Evolutionary conservation across 2,329 filamentous ascomycete species (phyloP), one percentile per base, ranked within the genome.

Genomic region (Penicillium palitans): DNA sequence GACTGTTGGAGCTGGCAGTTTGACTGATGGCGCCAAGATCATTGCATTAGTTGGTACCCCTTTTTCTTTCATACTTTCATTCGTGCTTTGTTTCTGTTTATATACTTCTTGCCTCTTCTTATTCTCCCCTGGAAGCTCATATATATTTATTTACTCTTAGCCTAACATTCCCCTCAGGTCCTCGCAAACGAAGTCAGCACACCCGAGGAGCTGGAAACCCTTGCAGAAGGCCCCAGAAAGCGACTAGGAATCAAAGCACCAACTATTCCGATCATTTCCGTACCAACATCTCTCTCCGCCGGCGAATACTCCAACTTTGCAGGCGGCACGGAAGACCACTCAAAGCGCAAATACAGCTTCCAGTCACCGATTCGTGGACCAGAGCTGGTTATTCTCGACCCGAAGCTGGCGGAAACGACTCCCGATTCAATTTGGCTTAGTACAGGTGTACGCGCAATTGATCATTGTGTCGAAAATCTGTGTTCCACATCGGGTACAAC

Each of bases 11-110:
- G 83, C 77, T 0, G 83, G 84, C 0, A 83, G 79, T 47, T 66
- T 85, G n/a, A 84, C 81, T 0, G 83, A 86, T 65, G 82, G 74
- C 0, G 82, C 82, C 0, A 86, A 86, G 67, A 72, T 85, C 1
- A 72, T 82, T 27, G 72, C 78, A 4, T 70, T 83, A 24, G 81
- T 79, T 59, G 51, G 63, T 58, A 13, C 31, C 13, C 29, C 3
- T 49, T 15, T 12, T 40, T 45, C 39, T 10, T 37, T 13, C 4
- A 9, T 35, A 13, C 21, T 21, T 17, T 12, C 1, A 6, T 33
- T 10, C 5, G 33, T 25, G 9, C 47, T 42, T 9, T 13, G 4
- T 24, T 21, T 27, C 12, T 7, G n/a, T 47, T 24, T 25, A 24
- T 4, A 6, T 13, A 9, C n/a, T 47, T 19, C 21, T 39, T 6